Conservation (phyloP, 805 yeast genomes). For the Brettanomyces naardenensis region DNA sequence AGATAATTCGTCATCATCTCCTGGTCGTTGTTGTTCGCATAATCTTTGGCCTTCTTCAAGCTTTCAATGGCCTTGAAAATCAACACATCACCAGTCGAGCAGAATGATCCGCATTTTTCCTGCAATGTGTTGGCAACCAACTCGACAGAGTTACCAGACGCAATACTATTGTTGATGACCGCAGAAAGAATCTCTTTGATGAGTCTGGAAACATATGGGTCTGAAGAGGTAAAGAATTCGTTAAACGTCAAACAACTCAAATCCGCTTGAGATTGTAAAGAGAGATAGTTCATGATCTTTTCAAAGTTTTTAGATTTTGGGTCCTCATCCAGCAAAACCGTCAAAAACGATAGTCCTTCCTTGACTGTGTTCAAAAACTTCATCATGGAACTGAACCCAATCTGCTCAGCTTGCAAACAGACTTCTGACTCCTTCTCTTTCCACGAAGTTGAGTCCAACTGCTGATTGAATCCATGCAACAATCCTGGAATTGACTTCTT, state of each 20-base stretch:
- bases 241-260: constrained; percentile 61
- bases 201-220: constrained; percentile 45
- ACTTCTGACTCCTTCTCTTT: constrained; percentile 46
- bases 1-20: constrained; percentile 60
- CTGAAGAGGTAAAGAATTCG: constrained; percentile 69
- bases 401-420: constrained; percentile 82
- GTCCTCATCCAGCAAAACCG: constrained; percentile 60
- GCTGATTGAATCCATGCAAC: constrained; percentile 43
- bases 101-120: constrained; percentile 89
- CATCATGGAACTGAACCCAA: constrained; percentile 73
- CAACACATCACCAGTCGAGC: constrained; percentile 88
- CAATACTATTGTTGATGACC: constrained; percentile 78
- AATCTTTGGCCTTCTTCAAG: constrained; percentile 75
- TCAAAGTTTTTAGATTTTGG: constrained; percentile 36
- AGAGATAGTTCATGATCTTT: constrained; percentile 62
- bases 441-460: constrained; percentile 36
- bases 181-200: constrained; percentile 85
- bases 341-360: constrained; percentile 84
- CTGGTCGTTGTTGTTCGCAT: constrained; percentile 60
- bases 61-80: constrained; percentile 93
- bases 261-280: constrained; percentile 59
- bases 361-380: constrained; percentile 70
- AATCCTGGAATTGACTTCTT: constrained; percentile 55
- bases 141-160: constrained; percentile 91
- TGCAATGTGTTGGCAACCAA: constrained; percentile 80